Evolutionary conservation across 352 stramenopile genomes (phyloP).

Genomic region (Phytophthora parvispora): DNA sequence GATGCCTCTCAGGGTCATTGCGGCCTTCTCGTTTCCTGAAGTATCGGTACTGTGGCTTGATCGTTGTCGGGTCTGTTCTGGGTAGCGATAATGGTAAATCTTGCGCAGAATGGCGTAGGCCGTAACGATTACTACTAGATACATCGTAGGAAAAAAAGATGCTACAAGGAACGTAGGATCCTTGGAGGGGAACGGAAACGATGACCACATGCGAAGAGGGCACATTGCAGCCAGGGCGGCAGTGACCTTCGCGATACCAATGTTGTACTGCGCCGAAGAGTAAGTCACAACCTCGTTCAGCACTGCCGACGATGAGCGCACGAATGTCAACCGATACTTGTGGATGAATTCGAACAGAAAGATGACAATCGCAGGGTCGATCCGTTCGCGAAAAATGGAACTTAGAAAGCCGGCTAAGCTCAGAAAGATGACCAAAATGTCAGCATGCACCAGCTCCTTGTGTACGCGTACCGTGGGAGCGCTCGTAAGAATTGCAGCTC

Average conservation of each 20-base stretch:
- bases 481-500: slow-evolving; percentile 4
- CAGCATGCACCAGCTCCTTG: slow-evolving; percentile 33
- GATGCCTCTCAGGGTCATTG: slow-evolving; percentile 4
- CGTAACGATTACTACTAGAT: slow-evolving; percentile 6
- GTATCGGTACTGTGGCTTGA: slow-evolving; percentile 11
- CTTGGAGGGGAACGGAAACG: slow-evolving; percentile 14
- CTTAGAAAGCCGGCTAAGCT: slow-evolving; percentile 15
- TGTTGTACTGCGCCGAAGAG: neutral
- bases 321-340: neutral
- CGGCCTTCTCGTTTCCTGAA: slow-evolving; percentile 12
- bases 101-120: slow-evolving; percentile 10
- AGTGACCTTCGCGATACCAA: slow-evolving; percentile 10
- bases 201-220: slow-evolving; percentile 15
- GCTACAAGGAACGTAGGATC: slow-evolving; percentile 11
- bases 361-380: slow-evolving; percentile 23
- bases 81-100: slow-evolving; percentile 11
- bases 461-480: slow-evolving; percentile 17
- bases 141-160: slow-evolving; percentile 16
- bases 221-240: slow-evolving; percentile 7
- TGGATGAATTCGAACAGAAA: slow-evolving; percentile 26
- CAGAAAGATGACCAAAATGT: slow-evolving; percentile 29
- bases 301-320: neutral
- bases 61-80: slow-evolving; percentile 4
- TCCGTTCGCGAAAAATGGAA: slow-evolving; percentile 18
- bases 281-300: slow-evolving; percentile 17